Evolutionary conservation across 352 stramenopile genomes (phyloP), one percentile per base, ranked within the genome.

Genomic region (Pythium biforme): DNA sequence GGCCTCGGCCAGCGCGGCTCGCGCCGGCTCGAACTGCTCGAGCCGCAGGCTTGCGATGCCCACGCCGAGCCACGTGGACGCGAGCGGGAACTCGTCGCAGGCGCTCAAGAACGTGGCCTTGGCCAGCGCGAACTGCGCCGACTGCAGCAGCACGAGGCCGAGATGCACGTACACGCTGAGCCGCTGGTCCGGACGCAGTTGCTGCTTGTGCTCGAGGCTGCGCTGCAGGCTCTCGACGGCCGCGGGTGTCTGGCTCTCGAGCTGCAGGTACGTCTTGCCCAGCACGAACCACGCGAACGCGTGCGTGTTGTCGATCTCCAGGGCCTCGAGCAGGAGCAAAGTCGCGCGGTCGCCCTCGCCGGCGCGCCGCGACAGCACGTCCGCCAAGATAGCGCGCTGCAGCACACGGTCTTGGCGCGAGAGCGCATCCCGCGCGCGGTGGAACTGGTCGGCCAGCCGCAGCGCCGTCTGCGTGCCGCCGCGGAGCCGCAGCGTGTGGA

Each of bases 1-100:
- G 14, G 85, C 85, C 64, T 93, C 83, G 0, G 79, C 79, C 26
- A 96, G 70, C 26, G 85, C 83, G 55, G 80, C 67, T 39, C 86
- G 71, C 9, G 87, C 77, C 0, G 67, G 62, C 19, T 88, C 73
- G 69, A 68, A 89, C 17, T 75, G 68, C 56, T 94, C 84, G 26
- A 86, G 62, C n/a, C 85, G 81, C 19, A 92, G 53, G 37, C 66
- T 74, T 4, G 85, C 75, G 53, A 94, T 89, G 27, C 84, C 86
- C 2, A 92, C 80, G 41, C 84, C 84, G 10, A 95, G 75, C 86
- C 86, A 95, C n/a, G 59, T 73, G 2, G 84, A 93, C 22, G 86
- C 82, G 33, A 86, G 64, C 43, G 72, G 64, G 55, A 88, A 90
- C 48, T 89, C 80, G n/a, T 76, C 71, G 23, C 77, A 88, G 0